Conservation (phyloP, 768 basidiomycete genomes). For the Lentinula boryana region DNA sequence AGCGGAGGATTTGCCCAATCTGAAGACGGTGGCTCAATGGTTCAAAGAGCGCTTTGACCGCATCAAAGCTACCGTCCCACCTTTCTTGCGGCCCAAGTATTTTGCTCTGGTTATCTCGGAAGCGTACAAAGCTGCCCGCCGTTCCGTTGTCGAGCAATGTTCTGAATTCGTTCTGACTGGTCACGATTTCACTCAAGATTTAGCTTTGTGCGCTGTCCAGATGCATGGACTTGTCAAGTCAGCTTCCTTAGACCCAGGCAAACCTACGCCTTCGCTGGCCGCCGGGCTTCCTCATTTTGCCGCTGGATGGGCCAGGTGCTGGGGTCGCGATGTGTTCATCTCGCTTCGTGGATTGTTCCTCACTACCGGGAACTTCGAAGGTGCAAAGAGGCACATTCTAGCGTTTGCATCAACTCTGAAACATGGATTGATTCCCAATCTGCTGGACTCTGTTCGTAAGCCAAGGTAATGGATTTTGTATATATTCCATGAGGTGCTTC, state of each 20-base stretch:
- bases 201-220: conserved; percentile 80
- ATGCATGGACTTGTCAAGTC: conserved; percentile 91
- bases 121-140: conserved; percentile 89
- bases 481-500: not conserved
- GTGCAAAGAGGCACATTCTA: conserved; percentile 84
- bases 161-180: conserved; percentile 84
- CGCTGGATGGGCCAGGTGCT: conserved; percentile 90
- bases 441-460: conserved; percentile 82
- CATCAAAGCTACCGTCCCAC: conserved; percentile 66
- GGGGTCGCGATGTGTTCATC: conserved; percentile 95
- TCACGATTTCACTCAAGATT: conserved; percentile 83
- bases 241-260: conserved; percentile 77
- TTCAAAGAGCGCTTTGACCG: conserved; percentile 82
- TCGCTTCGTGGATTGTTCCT: conserved; percentile 90
- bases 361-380: conserved; percentile 84
- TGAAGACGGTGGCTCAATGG: conserved; percentile 75
- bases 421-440: conserved; percentile 94
- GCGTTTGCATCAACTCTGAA: conserved; percentile 91
- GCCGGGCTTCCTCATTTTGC: conserved; percentile 96
- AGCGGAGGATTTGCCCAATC: conserved; percentile 54
- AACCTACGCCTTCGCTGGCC: conserved; percentile 75
- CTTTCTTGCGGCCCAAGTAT: conserved; percentile 92
- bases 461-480: conserved; percentile 53
- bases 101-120: conserved; percentile 88
- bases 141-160: conserved; percentile 77